Evolutionary conservation across 2,329 filamentous ascomycete genomes (phyloP), one percentile per base, ranked within the genome.

Genomic region (Aspergillus glaucus): DNA sequence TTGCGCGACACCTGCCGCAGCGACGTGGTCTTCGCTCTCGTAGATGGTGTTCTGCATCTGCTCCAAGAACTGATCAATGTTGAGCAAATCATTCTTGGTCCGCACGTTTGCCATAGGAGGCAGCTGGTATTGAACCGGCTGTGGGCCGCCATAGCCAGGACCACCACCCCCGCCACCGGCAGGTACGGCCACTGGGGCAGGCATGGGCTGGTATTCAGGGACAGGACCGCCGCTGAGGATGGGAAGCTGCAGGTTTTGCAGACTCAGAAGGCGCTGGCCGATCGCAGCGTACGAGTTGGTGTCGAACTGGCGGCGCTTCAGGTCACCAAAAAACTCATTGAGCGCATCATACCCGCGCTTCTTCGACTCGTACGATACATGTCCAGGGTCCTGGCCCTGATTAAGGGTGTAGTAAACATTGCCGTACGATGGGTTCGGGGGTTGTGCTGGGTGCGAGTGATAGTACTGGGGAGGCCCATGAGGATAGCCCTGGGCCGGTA

Each of bases 31-130:
- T 48, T 90, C 85, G 67, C 86, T 95, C 73, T 97, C 93, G 66
- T 97, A 97, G 44, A 97, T 89, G 42, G 92, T 96, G 55, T 86
- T 85, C 72, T 96, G 91, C 78, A 97, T 92, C 72, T 96, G 89
- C 72, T 95, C 90, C 48, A 98, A 81, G 68, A 97, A 88, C 64
- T 90, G 87, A 68, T 97, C 93, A 62, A 97, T 91, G 67, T 95
- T 90, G 66, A 95, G 76, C 40, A 98, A 78, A 66, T 98, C 93
- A 67, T 84, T 90, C 79, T 97, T 95, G 44, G 91, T 96, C 63
- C 92, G 85, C 48, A 94, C 79, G 61, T 90, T 94, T 43, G 84
- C 84, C 76, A 95, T 89, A 8, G 90, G 84, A 47, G 93, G 88
- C 50, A 96, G 78, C 54, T 89, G 88, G 73, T 96, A 95, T 62